Evolutionary conservation across 2,329 filamentous ascomycete genomes (phyloP), one percentile per base, ranked within the genome.

Genomic region (Ophiosphaerella herpotricha): DNA sequence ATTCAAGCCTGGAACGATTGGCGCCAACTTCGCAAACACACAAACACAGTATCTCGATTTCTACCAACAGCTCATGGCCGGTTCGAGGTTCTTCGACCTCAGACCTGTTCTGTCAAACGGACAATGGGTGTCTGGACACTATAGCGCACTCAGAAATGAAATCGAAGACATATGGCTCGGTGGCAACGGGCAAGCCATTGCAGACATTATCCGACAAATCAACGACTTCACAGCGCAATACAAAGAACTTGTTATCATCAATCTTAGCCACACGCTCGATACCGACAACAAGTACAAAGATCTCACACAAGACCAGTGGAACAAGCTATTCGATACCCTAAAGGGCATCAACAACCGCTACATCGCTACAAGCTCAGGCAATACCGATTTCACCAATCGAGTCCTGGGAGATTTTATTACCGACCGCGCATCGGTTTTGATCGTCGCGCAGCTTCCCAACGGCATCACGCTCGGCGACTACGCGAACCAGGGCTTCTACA

Each of bases 61-160:
- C 44, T 74, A 76, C 52, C 63, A 75, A 38, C 79, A 82, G 50
- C 72, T 81, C 9, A 68, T 71, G 16, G 71, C 71, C 3, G 79
- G 79, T 0, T 72, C 78, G 4, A 71, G 79, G 7, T 78, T 75
- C 54, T 80, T 81, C 47, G 79, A 82, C 51, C 63, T 81, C 5
- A 71, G 79, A 1, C 72, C 79, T 3, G 74, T 75, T 16, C 66
- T 76, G 8, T 68, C 72, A 1, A 61, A 60, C 11, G 74, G 70
- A 14, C 54, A 74, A 34, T 80, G 75, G 65, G 75, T 76, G 50
- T 70, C 73, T 12, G 73, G 76, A 26, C 74, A 79, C 44, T 76
- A 78, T 48, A 74, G 69, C 41, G 46, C 40, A 5, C 11, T 55
- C 16, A 64, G 73, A 40, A 60, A 74, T 46, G 62, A 69, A 2